Conservation (phyloP, 208 protist genomes). For the Crithidia brevicula region DNA sequence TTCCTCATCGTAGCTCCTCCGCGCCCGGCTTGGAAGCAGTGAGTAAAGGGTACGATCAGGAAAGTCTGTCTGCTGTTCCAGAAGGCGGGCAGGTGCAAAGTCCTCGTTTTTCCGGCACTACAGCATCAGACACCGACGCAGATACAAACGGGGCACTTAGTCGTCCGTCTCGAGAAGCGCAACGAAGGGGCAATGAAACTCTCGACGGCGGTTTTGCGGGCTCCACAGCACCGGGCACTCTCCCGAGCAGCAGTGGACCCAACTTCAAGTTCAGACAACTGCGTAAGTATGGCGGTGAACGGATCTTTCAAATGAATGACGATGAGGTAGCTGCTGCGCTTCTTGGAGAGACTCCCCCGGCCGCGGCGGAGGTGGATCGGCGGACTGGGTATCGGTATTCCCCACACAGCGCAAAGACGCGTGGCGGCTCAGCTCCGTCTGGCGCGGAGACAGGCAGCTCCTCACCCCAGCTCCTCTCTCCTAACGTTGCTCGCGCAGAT, state of each 20-base stretch:
- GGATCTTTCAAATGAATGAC: slow-evolving; percentile 16
- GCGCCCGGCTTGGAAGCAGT: slow-evolving; percentile 5
- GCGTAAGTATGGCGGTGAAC: slow-evolving; percentile 11
- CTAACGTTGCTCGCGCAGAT: not conserved
- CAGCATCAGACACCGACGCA: not conserved
- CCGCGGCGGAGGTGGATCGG: slow-evolving; percentile 13
- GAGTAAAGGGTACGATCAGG: not conserved
- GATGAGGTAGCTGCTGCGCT: slow-evolving; percentile 9
- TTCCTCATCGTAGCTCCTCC: slow-evolving; percentile 26
- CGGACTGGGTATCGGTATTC: slow-evolving; percentile 10
- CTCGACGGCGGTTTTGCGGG: not conserved
- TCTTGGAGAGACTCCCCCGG: not conserved
- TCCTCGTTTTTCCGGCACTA: not conserved
- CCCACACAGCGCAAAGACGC: not conserved
- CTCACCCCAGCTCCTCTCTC: slow-evolving; percentile 5
- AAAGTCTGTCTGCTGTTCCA: not conserved
- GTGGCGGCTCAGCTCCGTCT: slow-evolving; percentile 1
- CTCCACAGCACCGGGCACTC: slow-evolving; percentile 10
- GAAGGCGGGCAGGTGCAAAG: slow-evolving; percentile 1
- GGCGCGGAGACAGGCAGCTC: not conserved
- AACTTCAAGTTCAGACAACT: slow-evolving; percentile 8
- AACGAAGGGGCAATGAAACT: not conserved
- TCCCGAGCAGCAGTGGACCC: slow-evolving; percentile 17
- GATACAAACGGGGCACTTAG: not conserved
- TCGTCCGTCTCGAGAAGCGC: slow-evolving; percentile 5